phyloP scores from a whole-genome alignment of 140 eudicot genomes.

The Anethum foeniculum region DNA sequence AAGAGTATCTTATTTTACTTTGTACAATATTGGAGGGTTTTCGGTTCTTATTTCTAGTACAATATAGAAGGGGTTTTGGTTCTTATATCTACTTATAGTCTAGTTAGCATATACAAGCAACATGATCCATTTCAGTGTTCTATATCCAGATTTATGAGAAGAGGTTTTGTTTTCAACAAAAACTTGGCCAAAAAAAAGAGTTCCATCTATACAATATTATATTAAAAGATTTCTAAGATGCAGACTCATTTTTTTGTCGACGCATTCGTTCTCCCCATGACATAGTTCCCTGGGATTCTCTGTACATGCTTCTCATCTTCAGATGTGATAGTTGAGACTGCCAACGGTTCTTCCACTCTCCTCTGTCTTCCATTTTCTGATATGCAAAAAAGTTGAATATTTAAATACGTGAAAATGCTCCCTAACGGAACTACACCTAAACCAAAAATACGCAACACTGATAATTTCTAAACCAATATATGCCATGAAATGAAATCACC shows the following conservation, averaged over 20 bases:
- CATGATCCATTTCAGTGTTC: neutral
- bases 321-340: slow-evolving; percentile 63
- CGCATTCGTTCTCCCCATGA: slow-evolving; percentile 94
- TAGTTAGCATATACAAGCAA: neutral
- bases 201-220: slow-evolving; percentile 14
- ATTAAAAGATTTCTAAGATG: slow-evolving; percentile 15
- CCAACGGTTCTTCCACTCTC: slow-evolving; percentile 78
- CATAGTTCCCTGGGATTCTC: slow-evolving; percentile 34
- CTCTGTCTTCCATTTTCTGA: slow-evolving; percentile 48
- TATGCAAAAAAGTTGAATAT: neutral
- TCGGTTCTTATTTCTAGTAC: neutral
- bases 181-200: neutral
- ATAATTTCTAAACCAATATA: neutral
- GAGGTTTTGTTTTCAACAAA: neutral
- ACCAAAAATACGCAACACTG: neutral
- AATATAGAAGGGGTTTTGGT: neutral
- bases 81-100: neutral
- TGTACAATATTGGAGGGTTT: neutral
- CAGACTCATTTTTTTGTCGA: slow-evolving; percentile 38
- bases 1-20: neutral
- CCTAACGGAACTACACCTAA: neutral
- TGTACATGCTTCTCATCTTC: slow-evolving; percentile 58
- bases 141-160: neutral
- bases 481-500: neutral
- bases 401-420: neutral